A percentile compares a stretch with the other conserved stretches of the same genome.
Conservation (phyloP, 2,329 filamentous ascomycete species). For the Ophiosphaerella narmari region DNA sequence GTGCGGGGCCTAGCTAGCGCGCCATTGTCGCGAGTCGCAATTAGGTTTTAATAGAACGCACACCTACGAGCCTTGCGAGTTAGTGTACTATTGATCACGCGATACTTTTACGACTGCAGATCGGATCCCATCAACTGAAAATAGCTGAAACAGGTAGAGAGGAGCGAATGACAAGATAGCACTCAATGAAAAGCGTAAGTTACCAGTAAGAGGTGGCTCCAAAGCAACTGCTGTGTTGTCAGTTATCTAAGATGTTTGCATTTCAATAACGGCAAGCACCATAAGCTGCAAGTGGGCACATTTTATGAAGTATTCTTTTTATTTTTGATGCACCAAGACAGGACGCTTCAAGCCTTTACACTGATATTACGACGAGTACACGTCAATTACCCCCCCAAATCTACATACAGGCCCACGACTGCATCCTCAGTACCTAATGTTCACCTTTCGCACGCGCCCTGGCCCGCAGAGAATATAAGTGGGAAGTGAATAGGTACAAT, state of each 20-base stretch:
- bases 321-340: constrained; percentile 28
- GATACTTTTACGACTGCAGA: too few relatives aligned
- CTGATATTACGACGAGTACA: constrained; percentile 33
- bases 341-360: constrained; percentile 26
- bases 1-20: constrained; percentile 1
- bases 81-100: too few relatives aligned
- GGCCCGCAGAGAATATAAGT: constrained; percentile 35
- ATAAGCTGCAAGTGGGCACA: background rate
- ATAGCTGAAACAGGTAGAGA: too few relatives aligned
- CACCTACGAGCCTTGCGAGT: too few relatives aligned
- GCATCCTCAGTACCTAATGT: constrained; percentile 23
- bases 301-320: constrained; percentile 24
- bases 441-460: constrained; percentile 11
- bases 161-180: too few relatives aligned
- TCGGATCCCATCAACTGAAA: too few relatives aligned
- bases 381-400: constrained; percentile 23
- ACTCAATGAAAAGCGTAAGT: too few relatives aligned
- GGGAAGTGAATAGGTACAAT: constrained; percentile 29
- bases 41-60: background rate
- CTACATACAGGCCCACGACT: constrained; percentile 19
- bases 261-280: background rate
- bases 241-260: background rate
- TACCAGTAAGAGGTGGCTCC: too few relatives aligned
- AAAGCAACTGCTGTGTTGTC: too few relatives aligned
- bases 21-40: background rate